Evolutionary conservation across 2,329 filamentous ascomycete genomes (phyloP).

Genomic region (Trichoderma sp.): DNA sequence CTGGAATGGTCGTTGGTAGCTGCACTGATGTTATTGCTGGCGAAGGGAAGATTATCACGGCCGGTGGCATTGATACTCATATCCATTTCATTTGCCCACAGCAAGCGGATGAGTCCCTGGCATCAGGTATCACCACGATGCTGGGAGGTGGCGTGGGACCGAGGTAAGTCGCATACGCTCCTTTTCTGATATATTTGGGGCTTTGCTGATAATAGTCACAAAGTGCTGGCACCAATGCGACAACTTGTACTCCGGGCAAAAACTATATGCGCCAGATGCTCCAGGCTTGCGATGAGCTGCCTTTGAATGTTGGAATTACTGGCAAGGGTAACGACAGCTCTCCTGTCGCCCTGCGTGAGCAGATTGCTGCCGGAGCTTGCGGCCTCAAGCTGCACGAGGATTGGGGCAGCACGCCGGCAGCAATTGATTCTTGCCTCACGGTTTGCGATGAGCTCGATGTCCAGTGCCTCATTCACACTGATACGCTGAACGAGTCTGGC

Average conservation of each 20-base stretch:
- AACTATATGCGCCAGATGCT: conserved; percentile 87
- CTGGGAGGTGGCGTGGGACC: conserved; percentile 90
- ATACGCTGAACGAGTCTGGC: conserved; percentile 95
- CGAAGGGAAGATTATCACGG: conserved; percentile 87
- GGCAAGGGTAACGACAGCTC: conserved; percentile 90
- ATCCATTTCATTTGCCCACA: conserved; percentile 96
- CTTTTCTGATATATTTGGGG: too few species aligned
- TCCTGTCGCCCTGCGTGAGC: conserved; percentile 70
- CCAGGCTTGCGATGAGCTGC: conserved; percentile 77
- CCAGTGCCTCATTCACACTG: conserved; percentile 92
- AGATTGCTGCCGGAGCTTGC: conserved; percentile 79
- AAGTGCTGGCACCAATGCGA: conserved; percentile 84
- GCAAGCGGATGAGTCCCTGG: conserved; percentile 79
- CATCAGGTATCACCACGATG: conserved; percentile 86
- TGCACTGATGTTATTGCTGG: conserved; percentile 91
- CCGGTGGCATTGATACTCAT: conserved; percentile 85
- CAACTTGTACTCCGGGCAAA: conserved; percentile 87
- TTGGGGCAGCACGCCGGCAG: conserved; percentile 88
- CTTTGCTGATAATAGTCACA: not conserved
- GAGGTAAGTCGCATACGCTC: conserved; percentile 52
- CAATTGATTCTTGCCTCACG: conserved; percentile 81
- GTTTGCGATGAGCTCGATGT: conserved; percentile 92
- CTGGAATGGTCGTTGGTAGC: conserved; percentile 78
- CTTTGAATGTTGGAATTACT: conserved; percentile 87
- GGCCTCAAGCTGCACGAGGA: conserved; percentile 95